Conservation (phyloP, 257 asterid genomes). For the Galeopsis tetrahit region DNA sequence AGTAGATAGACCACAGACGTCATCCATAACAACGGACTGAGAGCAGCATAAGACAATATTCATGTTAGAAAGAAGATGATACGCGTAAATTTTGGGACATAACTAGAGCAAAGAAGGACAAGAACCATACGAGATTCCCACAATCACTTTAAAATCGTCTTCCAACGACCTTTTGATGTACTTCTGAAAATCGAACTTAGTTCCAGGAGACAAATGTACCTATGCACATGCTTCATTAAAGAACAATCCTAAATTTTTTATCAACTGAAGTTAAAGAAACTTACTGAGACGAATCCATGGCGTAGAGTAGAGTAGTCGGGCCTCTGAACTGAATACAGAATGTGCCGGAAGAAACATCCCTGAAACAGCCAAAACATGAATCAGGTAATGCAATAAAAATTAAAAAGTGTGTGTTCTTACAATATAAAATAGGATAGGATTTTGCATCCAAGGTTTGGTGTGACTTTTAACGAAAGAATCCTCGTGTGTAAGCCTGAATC, state of each 20-base stretch:
- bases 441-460: constrained; percentile 64
- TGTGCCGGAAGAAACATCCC: constrained; percentile 88
- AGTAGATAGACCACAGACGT: constrained; percentile 78
- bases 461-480: constrained; percentile 91
- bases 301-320: constrained; percentile 90
- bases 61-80: constrained; percentile 1
- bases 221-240: constrained; percentile 31
- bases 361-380: constrained; percentile 27
- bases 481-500: constrained; percentile 92
- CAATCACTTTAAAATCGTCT: constrained; percentile 94
- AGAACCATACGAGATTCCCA: constrained; percentile 76
- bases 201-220: constrained; percentile 98
- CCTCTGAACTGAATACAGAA: constrained; percentile 75
- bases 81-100: not conserved
- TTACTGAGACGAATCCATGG: constrained; percentile 88
- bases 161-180: constrained; percentile 92
- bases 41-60: constrained; percentile 21
- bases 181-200: constrained; percentile 90
- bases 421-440: constrained; percentile 64
- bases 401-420: constrained; percentile 50
- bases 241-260: not conserved
- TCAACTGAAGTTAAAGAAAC: constrained; percentile 28
- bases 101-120: not conserved
- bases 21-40: constrained; percentile 79
- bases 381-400: not conserved